Base-by-base conservation (phyloP, 2,329 filamentous ascomycete genomes). In the Colletotrichum brevisporum region DNA sequence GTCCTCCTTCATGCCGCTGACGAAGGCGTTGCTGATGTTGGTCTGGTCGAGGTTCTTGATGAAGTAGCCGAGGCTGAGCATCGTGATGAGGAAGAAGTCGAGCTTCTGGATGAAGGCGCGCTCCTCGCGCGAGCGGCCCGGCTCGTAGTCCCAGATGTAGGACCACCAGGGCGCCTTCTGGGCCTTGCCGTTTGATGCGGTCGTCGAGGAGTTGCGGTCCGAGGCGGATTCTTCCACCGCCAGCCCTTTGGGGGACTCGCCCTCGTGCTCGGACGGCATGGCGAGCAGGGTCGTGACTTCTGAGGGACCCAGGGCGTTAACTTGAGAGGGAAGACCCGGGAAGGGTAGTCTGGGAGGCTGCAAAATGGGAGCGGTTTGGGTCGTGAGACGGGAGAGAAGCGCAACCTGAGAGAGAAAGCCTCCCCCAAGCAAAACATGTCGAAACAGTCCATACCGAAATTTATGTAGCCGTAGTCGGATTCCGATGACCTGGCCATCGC, bases 81-180 rank as follows among this genome's bases (percentile, higher is more conserved):
- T 67, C 26, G 67, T 70, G 21, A 70, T 48, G 1, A 77, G 72
- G 10, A 70, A 65, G 41, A 59, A 24, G 60, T 77, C 76, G 31
- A 77, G 72, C 58, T 77, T 77, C 58, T 67, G 71, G 9, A 77
- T 66, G 39, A 77, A 72, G 6, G 31, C 64, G 13, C 73, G 71
- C 66, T 77, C 76, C 43, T 74, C 74, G 2, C 71, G 63, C 10
- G 63, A 70, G 56, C 76, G 75, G 8, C 71, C 73, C 36, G 75
- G 74, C 9, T 71, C 72, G 26, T 67, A 67, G 52, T 77, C 75
- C 75, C 75, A 77, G 31, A 77, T 74, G 69, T 75, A 76, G 4
- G 75, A 74, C 27, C 75, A 74, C 84, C 84, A 86, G 24, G 67
- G 67, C 5, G 43, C 55, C 31, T 57, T 69, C 5, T 50, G 16